A percentile compares a stretch with the other conserved stretches of the same genome.
Conservation (phyloP, 345 rosid species). For the Arabidopsis arenosa region DNA sequence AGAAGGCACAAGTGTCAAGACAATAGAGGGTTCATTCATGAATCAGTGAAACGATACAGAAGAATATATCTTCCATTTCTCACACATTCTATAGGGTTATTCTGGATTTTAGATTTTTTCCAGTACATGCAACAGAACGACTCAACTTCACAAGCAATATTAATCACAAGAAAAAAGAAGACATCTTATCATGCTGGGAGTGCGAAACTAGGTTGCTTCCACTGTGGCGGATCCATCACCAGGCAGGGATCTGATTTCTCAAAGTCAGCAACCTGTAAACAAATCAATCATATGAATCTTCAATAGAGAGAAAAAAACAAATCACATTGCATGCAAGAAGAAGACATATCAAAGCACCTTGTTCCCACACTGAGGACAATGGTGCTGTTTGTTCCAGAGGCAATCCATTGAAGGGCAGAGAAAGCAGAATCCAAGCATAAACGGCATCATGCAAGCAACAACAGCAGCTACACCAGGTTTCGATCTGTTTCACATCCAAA, state of each 20-base stretch:
- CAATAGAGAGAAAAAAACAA: background rate
- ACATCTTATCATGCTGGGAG: slow-evolving; percentile 61
- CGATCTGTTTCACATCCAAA: slow-evolving; percentile 56
- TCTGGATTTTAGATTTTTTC: background rate
- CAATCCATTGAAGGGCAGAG: slow-evolving; percentile 96
- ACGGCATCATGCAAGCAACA: slow-evolving; percentile 96
- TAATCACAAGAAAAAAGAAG: background rate
- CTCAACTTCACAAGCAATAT: slow-evolving; percentile 30
- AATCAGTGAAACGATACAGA: slow-evolving; percentile 14
- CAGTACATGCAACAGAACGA: slow-evolving; percentile 22
- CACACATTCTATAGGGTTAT: slow-evolving; percentile 1
- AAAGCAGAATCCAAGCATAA: slow-evolving; percentile 89
- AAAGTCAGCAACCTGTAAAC: slow-evolving; percentile 76
- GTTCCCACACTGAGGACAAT: slow-evolving; percentile 79
- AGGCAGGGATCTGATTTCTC: slow-evolving; percentile 84
- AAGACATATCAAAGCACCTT: slow-evolving; percentile 51
- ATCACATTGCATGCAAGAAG: background rate
- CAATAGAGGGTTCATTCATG: slow-evolving; percentile 11
- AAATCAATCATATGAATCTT: slow-evolving; percentile 28
- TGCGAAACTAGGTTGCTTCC: slow-evolving; percentile 80
- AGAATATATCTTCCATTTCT: background rate
- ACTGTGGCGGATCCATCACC: slow-evolving; percentile 84
- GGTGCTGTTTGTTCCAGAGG: slow-evolving; percentile 96
- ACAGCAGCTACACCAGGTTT: slow-evolving; percentile 89
- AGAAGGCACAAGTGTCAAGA: slow-evolving; percentile 14